Base-by-base conservation (phyloP, 495 filamentous ascomycete species). In the Chlorociboria aeruginascens region DNA sequence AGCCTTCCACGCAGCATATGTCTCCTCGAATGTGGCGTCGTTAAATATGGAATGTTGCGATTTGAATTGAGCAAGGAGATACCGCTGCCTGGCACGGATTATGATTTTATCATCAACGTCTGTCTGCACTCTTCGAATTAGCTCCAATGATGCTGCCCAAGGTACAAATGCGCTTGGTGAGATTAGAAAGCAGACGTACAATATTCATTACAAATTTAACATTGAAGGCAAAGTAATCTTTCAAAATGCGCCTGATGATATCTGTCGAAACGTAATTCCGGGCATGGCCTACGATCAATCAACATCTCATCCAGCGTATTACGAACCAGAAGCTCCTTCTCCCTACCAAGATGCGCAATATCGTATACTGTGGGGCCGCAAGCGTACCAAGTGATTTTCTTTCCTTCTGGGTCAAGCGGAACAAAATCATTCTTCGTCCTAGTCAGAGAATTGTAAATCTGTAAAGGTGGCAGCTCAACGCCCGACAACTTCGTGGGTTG, bases 161-260 rank as follows among this genome's bases (percentile, higher is more conserved):
- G 77, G 76, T 86, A 87, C 62, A 84, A 87, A 32, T 81, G 63
- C 7, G 84, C 59, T 87, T 84, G 13, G 83, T 83, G 36, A 87
- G 61, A 69, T 87, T 79, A 39, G 79, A 42, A 7, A 42, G 40
- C 3, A 37, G 35, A 37, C 35, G 2, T 37, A 37, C 35, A 55
- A 93, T 85, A 63, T 98, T 98, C 83, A 93, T 90, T 36, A 96
- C 87, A 71, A 95, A 95, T 37, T 82, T 76, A 45, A 98, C 79
- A 32, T 89, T 70, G 62, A 81, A 95, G 40, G 77, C 76, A 61
- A 95, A 95, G 65, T 92, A 89, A 61, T 94, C 82, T 52, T 70
- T 64, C 66, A 96, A 66, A 53, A 96, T 86, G 55, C 90, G 75
- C 33, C 89, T 77, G 50, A 96, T 79, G 38, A 98, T 90, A 64